phyloP scores from a whole-genome alignment of 768 basidiomycete genomes.

The Pleurotus giganteus region DNA sequence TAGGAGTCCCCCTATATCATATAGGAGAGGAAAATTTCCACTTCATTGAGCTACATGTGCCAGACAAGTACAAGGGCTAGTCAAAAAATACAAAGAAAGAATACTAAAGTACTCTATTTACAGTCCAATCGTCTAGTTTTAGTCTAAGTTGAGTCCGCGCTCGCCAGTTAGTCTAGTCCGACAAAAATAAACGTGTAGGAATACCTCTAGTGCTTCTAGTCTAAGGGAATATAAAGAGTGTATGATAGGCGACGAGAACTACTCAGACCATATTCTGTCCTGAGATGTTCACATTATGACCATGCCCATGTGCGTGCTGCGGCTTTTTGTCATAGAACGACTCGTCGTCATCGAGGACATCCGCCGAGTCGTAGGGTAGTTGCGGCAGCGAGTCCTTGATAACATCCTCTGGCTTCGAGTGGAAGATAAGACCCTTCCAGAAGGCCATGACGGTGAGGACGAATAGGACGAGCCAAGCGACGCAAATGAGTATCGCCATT shows the following conservation, averaged over 20 bases:
- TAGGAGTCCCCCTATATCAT: too few relatives aligned
- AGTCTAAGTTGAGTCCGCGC: too few relatives aligned
- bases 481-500: conserved; percentile 37
- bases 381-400: conserved; percentile 29
- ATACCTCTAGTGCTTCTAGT: not conserved
- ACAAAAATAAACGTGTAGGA: too few relatives aligned
- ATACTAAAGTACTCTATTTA: too few relatives aligned
- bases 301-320: not conserved
- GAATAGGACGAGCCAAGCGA: conserved; percentile 40
- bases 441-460: conserved; percentile 39
- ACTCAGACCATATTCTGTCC: conserved; percentile 3
- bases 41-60: too few relatives aligned
- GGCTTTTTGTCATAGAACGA: conserved; percentile 4
- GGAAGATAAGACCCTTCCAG: conserved; percentile 41
- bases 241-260: not conserved
- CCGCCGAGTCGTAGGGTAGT: not conserved
- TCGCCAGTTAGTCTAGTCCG: too few relatives aligned
- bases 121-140: too few relatives aligned
- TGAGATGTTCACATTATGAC: not conserved
- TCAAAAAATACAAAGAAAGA: too few relatives aligned
- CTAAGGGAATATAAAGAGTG: not conserved
- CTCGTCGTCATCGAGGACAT: not conserved
- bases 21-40: too few relatives aligned
- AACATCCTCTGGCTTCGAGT: conserved; percentile 40
- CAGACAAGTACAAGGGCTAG: too few relatives aligned